Evolutionary conservation across 164 flowering plant species (phyloP).

Genomic region (Tetrastigma voinierianum): DNA sequence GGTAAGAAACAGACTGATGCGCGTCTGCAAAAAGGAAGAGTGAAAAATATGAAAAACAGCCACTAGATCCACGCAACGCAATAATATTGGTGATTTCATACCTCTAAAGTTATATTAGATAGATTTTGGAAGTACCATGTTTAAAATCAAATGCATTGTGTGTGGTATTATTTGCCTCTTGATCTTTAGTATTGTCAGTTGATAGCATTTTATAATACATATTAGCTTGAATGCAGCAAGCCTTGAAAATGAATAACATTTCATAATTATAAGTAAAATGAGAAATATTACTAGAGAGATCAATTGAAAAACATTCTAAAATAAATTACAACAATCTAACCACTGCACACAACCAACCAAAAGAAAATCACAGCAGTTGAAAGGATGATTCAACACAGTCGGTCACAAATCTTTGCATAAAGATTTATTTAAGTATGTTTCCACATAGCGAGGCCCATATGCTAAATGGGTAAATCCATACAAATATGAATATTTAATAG

Average conservation of each 20-base stretch:
- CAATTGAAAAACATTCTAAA: neutral
- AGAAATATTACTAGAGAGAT: neutral
- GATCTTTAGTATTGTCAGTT: constrained; percentile 94
- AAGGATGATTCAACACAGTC: neutral
- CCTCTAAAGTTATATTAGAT: neutral
- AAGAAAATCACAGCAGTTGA: neutral
- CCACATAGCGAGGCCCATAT: neutral
- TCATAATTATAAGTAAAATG: neutral
- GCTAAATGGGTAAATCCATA: too few species aligned
- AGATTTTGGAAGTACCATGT: constrained; percentile 59
- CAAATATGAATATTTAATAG: too few species aligned
- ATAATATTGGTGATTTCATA: neutral
- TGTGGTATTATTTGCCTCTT: constrained; percentile 64
- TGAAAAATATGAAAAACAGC: too few species aligned
- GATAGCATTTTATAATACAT: constrained; percentile 92
- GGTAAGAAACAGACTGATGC: too few species aligned
- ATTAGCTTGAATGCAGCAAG: constrained; percentile 90
- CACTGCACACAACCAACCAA: neutral
- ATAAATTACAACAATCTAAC: neutral
- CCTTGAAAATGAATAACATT: constrained; percentile 46
- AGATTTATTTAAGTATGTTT: neutral
- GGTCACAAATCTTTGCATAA: neutral
- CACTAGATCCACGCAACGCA: too few species aligned
- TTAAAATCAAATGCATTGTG: constrained; percentile 89
- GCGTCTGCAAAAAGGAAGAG: neutral